Evolutionary conservation across 2,329 filamentous ascomycete species (phyloP), one percentile per base, ranked within the genome.

Genomic region (Fusarium algeriense): DNA sequence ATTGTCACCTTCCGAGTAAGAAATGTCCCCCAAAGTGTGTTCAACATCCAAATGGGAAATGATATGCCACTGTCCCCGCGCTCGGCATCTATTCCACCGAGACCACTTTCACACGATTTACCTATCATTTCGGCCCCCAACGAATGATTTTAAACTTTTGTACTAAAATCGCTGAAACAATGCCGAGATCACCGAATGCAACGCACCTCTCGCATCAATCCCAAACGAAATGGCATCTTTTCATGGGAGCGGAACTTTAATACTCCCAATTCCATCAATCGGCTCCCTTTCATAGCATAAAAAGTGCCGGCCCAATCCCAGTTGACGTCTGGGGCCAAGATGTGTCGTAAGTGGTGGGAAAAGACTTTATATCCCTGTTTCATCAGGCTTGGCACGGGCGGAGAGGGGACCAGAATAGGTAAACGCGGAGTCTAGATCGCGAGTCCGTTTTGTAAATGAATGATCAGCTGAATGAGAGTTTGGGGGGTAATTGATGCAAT

Each of bases 221-320:
- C 14, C n/a, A 37, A 26, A 44, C 26, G 23, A 20, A 40, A 62
- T 32, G 17, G 40, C 20, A 26, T 30, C 17, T 37, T 48, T 20
- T 11, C 5, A 23, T 23, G 7, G 12, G 4, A 26, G 19, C 32
- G 40, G 45, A 15, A 14, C 17, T 23, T 48, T 34, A 57, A 19
- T 44, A 10, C 26, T n/a, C 3, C 3, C 28, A 12, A 49, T 54
- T 71, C 69, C 69, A 71, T 70, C 67, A 70, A 70, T 70, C 67
- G 56, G 35, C 57, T 57, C 11, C 6, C 26, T 30, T 12, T 23
- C 23, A 19, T 28, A 19, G 26, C 20, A 41, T 12, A 13, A n/a
- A 43, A 44, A 54, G 28, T 55, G 40, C 58, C 65, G 68, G 64
- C 28, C 44, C 45, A 28, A 35, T 52, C 59, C 59, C 30, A 44